Evolutionary conservation across 495 filamentous ascomycete genomes (phyloP).

Genomic region (Aspergillus sclerotioniger): DNA sequence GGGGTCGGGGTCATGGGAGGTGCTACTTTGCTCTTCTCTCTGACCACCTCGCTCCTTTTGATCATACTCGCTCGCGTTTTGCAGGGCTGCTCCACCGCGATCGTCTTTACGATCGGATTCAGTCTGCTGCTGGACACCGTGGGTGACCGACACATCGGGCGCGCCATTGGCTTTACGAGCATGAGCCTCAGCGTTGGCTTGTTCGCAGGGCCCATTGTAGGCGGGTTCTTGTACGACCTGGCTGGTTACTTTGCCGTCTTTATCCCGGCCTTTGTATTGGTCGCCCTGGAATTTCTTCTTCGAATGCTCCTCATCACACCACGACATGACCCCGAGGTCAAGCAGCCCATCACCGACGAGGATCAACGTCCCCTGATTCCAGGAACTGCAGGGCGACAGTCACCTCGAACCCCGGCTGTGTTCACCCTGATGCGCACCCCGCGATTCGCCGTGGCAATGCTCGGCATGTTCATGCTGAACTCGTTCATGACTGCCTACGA

Average conservation of each 20-base stretch:
- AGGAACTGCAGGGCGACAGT: no score
- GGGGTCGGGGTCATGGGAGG: no score
- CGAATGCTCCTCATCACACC: neutral
- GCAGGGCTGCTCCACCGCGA: constrained; percentile 5
- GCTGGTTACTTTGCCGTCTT: constrained; percentile 6
- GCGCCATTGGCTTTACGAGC: constrained; percentile 6
- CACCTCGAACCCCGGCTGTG: no score
- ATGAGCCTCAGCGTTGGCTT: constrained; percentile 6
- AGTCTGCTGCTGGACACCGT: constrained; percentile 5
- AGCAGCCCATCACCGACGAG: no score
- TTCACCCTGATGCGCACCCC: no score
- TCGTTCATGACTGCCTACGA: no score
- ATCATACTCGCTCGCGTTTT: constrained; percentile 1
- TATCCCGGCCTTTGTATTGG: neutral
- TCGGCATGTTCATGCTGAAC: no score
- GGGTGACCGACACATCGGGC: neutral
- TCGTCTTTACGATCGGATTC: constrained; percentile 6
- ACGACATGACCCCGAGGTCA: neutral
- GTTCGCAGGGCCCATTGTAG: constrained; percentile 3
- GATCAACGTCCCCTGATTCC: no score
- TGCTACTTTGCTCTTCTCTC: no score
- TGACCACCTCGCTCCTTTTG: no score
- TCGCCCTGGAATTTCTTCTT: neutral
- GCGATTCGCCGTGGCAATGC: no score
- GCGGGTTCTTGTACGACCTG: constrained; percentile 2